Conservation (phyloP, 768 basidiomycete species). For the Pleurotus giganteus region DNA sequence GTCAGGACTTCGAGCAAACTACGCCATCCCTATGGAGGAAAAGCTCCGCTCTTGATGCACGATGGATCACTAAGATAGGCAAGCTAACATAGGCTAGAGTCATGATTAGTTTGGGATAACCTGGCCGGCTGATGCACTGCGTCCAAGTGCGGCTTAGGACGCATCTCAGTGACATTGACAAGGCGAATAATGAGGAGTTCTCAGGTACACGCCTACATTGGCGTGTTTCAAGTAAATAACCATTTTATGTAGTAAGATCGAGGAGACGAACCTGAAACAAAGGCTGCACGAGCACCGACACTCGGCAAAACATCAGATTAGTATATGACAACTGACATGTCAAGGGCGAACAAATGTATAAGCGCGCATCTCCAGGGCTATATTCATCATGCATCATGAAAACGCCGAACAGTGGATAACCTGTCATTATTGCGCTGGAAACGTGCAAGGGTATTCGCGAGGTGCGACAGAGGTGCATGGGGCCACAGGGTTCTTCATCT, state of each 20-base stretch:
- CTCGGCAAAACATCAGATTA: not conserved
- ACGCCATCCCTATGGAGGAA: conserved; percentile 1
- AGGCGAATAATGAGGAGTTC: not conserved
- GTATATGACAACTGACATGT: not conserved
- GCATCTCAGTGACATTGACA: not conserved
- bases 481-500: not conserved
- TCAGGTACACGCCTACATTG: conserved; percentile 2
- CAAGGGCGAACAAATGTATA: not conserved
- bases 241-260: not conserved
- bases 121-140: conserved; percentile 6
- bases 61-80: not conserved
- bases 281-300: not conserved
- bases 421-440: conserved; percentile 3
- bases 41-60: not conserved
- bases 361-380: not conserved
- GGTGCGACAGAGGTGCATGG: not conserved
- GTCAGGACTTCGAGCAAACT: not conserved
- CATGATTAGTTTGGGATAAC: not conserved
- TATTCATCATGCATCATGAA: not conserved
- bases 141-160: conserved; percentile 5
- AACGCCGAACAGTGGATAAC: not conserved
- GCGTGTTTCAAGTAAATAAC: not conserved
- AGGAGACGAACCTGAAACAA: not conserved
- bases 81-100: not conserved
- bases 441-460: not conserved